Evolutionary conservation across 805 yeast genomes (phyloP).

Genomic region (Kodamaea fukazawae): DNA sequence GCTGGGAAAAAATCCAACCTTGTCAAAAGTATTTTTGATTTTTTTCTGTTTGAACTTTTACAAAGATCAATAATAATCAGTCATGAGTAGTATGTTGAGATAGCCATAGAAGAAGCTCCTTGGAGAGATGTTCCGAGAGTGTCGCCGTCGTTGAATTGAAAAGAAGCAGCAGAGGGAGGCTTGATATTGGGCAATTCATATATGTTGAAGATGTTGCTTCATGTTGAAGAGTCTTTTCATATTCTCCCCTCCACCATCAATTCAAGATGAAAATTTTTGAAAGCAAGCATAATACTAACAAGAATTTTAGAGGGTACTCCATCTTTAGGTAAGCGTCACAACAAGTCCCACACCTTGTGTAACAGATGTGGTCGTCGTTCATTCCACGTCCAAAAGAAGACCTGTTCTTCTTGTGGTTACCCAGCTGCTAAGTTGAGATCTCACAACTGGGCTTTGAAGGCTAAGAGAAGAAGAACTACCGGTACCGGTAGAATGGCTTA

Average conservation of each 20-base stretch:
- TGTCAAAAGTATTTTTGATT: slow-evolving; percentile 15
- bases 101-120: slow-evolving; percentile 7
- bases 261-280: neutral
- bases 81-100: slow-evolving; percentile 74
- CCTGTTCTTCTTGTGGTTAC: slow-evolving; percentile 98
- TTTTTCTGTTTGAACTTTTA: slow-evolving; percentile 14
- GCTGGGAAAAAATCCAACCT: neutral
- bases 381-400: slow-evolving; percentile 98
- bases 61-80: slow-evolving; percentile 39
- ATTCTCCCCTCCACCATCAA: neutral
- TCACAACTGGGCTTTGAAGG: slow-evolving; percentile 99
- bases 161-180: no score
- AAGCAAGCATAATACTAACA: slow-evolving; percentile 22
- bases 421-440: slow-evolving; percentile 99
- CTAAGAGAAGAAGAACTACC: slow-evolving; percentile 99
- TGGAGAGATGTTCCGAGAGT: neutral
- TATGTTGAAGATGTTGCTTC: no score
- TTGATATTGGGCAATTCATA: no score
- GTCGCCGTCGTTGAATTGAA: neutral
- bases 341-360: slow-evolving; percentile 99
- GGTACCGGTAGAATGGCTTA: slow-evolving; percentile 99
- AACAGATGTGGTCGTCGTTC: slow-evolving; percentile 99
- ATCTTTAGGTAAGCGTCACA: slow-evolving; percentile 99
- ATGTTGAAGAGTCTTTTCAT: no score
- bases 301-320: slow-evolving; percentile 87